Conservation (phyloP, 305 asterid genomes). For the Fraxinus ornus region DNA sequence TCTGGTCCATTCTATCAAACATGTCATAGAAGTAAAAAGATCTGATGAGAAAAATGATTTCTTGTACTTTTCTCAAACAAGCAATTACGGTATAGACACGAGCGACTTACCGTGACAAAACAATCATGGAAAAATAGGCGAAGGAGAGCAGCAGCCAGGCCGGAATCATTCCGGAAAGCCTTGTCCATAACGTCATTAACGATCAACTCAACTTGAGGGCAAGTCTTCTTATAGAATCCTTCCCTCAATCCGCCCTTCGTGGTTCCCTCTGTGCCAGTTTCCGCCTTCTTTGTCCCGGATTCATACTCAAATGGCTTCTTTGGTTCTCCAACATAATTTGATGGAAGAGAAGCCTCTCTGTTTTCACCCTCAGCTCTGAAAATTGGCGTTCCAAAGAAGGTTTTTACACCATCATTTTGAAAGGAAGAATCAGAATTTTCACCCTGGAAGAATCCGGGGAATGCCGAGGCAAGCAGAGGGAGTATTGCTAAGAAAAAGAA, state of each 20-base stretch:
- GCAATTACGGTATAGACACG: no score
- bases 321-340: not conserved
- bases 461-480: conserved; percentile 39
- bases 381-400: not conserved
- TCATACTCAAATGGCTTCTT: not conserved
- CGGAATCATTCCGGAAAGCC: conserved; percentile 38
- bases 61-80: no score
- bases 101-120: conserved; percentile 45
- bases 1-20: not conserved
- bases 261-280: not conserved
- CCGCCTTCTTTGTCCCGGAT: not conserved
- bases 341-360: not conserved
- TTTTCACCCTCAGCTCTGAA: not conserved
- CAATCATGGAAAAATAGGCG: conserved; percentile 69
- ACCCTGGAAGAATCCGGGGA: conserved; percentile 4
- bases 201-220: conserved; percentile 57
- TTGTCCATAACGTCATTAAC: conserved; percentile 32
- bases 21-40: no score
- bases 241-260: conserved; percentile 20
- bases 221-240: conserved; percentile 45
- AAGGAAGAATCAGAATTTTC: not conserved
- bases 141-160: conserved; percentile 44
- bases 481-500: conserved; percentile 39
- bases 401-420: not conserved
- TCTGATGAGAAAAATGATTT: no score